These are phyloP conservation scores for Globisporangium perplexum DNA, from an alignment of 352 stramenopile genomes.

Conservation along the genomic window DNA sequence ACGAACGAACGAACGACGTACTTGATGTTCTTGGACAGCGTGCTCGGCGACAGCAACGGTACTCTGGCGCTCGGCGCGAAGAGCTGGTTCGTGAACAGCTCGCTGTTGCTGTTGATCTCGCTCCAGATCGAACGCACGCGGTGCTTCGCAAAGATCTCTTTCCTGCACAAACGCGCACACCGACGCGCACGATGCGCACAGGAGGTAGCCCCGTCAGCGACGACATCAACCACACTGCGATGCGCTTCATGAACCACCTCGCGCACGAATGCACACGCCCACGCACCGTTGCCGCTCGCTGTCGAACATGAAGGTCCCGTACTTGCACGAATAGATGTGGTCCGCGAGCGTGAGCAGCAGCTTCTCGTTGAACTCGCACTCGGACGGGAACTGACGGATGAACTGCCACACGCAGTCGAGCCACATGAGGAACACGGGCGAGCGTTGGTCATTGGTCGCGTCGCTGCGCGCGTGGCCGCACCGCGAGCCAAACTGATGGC, in stretches of 20 bases:
- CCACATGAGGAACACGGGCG: conserved; percentile 98
- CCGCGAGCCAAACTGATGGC: conserved; percentile 95
- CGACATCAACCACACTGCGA: not conserved
- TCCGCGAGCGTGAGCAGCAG: conserved; percentile 93
- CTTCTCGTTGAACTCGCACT: conserved; percentile 97
- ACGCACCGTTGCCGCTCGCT: conserved; percentile 84
- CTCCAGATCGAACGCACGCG: conserved; percentile 77
- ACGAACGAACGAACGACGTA: conserved; percentile 25
- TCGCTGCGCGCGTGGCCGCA: conserved; percentile 91
- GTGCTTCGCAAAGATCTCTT: conserved; percentile 76
- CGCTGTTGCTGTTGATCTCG: conserved; percentile 65
- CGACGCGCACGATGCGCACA: not conserved
- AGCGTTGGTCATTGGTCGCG: conserved; percentile 90
- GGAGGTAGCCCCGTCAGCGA: not conserved
- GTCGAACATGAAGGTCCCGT: conserved; percentile 98
- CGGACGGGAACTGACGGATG: conserved; percentile 92
- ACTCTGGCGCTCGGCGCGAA: conserved; percentile 43
- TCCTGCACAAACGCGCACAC: conserved; percentile 23
- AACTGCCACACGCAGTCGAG: conserved; percentile 98
- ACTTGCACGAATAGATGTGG: conserved; percentile 96
- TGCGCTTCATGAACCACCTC: not conserved
- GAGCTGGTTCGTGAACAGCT: conserved; percentile 62
- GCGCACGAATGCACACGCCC: too few species aligned
- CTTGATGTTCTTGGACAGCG: conserved; percentile 87
- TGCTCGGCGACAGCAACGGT: conserved; percentile 55